Conservation (phyloP, 495 filamentous ascomycete genomes). For the Xanthoparmelia taractica region DNA sequence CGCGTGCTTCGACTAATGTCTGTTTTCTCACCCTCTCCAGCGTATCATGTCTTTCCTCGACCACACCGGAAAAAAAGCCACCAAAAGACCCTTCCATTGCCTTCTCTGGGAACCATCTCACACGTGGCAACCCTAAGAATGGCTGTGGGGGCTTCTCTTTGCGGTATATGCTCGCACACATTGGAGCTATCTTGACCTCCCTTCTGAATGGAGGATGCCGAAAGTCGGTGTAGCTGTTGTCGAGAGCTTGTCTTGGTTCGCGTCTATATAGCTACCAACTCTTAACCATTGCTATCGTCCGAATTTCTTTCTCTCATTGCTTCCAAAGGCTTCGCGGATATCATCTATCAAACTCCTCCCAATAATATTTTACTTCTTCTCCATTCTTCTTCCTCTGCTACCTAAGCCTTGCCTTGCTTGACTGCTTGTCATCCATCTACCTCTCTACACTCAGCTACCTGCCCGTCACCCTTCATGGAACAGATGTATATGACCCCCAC, state of each 20-base stretch:
- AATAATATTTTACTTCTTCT: not conserved
- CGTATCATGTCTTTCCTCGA: not conserved
- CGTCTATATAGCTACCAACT: conserved; percentile 17
- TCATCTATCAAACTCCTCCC: not conserved
- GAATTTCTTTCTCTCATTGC: conserved; percentile 2
- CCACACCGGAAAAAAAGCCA: conserved; percentile 1
- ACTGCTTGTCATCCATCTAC: conserved; percentile 1
- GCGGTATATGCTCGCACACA: conserved; percentile 17
- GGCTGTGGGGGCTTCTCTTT: conserved; percentile 18
- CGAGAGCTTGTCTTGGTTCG: conserved; percentile 3
- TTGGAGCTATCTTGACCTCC: not conserved
- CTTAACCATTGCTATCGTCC: conserved; percentile 2
- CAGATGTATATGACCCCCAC: conserved; percentile 14
- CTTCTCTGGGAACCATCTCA: conserved; percentile 9
- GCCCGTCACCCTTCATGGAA: conserved; percentile 13
- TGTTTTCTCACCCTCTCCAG: too few species aligned
- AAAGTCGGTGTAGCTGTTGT: conserved; percentile 20
- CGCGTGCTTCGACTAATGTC: not conserved
- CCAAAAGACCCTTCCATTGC: not conserved
- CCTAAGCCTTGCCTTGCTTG: not conserved
- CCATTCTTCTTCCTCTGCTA: not conserved
- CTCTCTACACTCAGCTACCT: conserved; percentile 3
- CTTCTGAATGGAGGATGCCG: conserved; percentile 8
- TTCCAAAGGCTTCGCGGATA: not conserved
- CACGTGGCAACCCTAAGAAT: conserved; percentile 18